phyloP scores from a whole-genome alignment of 495 filamentous ascomycete genomes.

The Xylaria curta region DNA sequence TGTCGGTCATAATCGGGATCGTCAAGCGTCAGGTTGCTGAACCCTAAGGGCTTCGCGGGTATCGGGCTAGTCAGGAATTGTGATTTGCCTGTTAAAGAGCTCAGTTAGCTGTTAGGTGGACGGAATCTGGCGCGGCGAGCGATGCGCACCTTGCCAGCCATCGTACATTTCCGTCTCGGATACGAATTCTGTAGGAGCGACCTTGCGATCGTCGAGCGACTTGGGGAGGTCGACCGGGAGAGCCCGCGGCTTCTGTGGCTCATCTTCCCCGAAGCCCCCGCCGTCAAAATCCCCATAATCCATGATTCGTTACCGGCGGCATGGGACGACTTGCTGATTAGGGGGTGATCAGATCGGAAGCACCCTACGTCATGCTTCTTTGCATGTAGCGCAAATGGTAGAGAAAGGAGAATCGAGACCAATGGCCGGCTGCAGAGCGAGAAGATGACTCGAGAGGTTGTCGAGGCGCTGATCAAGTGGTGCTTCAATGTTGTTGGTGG shows the following conservation, averaged over 20 bases:
- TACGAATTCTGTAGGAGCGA: slow-evolving; percentile 58
- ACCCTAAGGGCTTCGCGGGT: slow-evolving; percentile 79
- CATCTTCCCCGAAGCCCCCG: slow-evolving; percentile 52
- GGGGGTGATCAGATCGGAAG: slow-evolving; percentile 28
- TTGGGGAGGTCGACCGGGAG: slow-evolving; percentile 89
- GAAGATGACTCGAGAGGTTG: not conserved
- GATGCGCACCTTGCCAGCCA: slow-evolving; percentile 91
- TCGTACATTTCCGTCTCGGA: slow-evolving; percentile 97
- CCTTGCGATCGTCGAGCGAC: slow-evolving; percentile 86
- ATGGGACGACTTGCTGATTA: slow-evolving; percentile 35
- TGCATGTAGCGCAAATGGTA: not conserved
- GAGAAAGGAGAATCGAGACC: not conserved
- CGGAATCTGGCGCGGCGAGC: not conserved
- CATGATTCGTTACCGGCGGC: slow-evolving; percentile 52
- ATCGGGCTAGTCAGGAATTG: slow-evolving; percentile 90
- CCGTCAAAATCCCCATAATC: slow-evolving; percentile 61
- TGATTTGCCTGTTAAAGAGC: slow-evolving; percentile 73
- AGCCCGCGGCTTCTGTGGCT: slow-evolving; percentile 47
- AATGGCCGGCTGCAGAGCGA: not conserved
- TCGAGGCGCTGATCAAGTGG: not conserved
- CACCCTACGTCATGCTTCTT: slow-evolving; percentile 32
- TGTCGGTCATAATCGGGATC: slow-evolving; percentile 73
- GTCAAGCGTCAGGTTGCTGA: slow-evolving; percentile 81
- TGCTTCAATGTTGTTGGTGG: not conserved
- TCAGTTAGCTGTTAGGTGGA: slow-evolving; percentile 33